Evolutionary conservation across 805 yeast genomes (phyloP).

Genomic region (Yarrowia deformans): DNA sequence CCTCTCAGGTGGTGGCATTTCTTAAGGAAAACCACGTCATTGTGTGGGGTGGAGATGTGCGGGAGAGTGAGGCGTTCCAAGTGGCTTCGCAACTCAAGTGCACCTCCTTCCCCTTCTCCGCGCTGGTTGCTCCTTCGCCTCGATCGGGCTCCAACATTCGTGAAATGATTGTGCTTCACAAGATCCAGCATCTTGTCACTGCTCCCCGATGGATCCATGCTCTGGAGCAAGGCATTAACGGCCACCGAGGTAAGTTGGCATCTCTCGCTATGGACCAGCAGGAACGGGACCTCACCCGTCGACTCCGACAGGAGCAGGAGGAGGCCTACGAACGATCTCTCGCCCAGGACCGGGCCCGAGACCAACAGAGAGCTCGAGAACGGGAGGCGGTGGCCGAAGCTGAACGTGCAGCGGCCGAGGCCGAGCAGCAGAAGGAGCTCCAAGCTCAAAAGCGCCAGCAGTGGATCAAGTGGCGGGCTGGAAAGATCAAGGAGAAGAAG

Average conservation of each 20-base stretch:
- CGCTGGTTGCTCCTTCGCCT: conserved; percentile 70
- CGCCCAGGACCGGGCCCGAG: conserved; percentile 67
- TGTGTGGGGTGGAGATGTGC: conserved; percentile 88
- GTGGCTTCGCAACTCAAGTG: conserved; percentile 77
- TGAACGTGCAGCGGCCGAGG: conserved; percentile 42
- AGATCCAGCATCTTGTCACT: conserved; percentile 63
- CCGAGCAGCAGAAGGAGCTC: conserved; percentile 40
- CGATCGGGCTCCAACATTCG: conserved; percentile 54
- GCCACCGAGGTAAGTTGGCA: conserved; percentile 53
- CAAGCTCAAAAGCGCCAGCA: conserved; percentile 42
- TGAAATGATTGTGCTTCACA: conserved; percentile 65
- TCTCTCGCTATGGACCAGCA: conserved; percentile 68
- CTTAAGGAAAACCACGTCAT: conserved; percentile 61
- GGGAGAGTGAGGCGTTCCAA: conserved; percentile 83
- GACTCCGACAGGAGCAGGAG: conserved; percentile 76
- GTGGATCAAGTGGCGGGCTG: conserved; percentile 62
- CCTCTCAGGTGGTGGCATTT: conserved; percentile 56
- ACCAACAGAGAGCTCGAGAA: conserved; percentile 48
- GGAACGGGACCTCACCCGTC: conserved; percentile 61
- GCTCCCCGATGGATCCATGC: conserved; percentile 52
- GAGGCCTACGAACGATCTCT: conserved; percentile 76
- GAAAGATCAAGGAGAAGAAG: conserved; percentile 34
- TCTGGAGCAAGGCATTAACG: conserved; percentile 58
- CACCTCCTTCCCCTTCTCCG: conserved; percentile 81
- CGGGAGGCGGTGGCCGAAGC: conserved; percentile 44